Percentiles rank a stretch among this genome's conserved stretches.
phyloP scores from a whole-genome alignment of 108 stramenopile species.

The Seminavis robusta region DNA sequence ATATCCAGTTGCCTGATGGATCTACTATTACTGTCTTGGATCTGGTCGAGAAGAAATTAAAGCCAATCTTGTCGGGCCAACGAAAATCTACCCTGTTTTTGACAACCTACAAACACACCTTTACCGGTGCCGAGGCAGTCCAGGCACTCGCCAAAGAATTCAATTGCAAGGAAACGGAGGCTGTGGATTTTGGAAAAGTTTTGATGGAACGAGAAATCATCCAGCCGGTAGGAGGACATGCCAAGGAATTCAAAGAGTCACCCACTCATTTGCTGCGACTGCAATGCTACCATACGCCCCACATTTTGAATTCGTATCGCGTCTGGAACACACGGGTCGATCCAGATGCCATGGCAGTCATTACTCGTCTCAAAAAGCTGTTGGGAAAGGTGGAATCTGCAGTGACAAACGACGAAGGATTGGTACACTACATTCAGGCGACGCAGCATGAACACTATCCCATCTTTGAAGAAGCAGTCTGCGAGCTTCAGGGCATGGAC shows the following conservation, averaged over 20 bases:
- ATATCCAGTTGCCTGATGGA: slow-evolving; percentile 35
- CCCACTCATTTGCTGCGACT: slow-evolving; percentile 32
- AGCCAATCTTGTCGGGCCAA: slow-evolving; percentile 19
- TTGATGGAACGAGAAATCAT: too few relatives aligned
- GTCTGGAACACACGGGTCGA: slow-evolving; percentile 33
- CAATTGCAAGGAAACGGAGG: slow-evolving; percentile 4
- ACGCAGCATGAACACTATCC: too few relatives aligned
- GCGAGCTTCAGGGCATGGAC: slow-evolving; percentile 54
- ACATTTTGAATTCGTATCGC: slow-evolving; percentile 51
- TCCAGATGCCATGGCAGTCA: slow-evolving; percentile 28
- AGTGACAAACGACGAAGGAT: slow-evolving; percentile 15
- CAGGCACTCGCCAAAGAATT: background rate
- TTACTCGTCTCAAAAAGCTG: slow-evolving; percentile 13
- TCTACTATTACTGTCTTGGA: slow-evolving; percentile 23
- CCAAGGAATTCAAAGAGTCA: too few relatives aligned
- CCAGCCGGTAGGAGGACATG: too few relatives aligned
- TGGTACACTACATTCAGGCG: too few relatives aligned
- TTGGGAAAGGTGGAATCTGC: too few relatives aligned
- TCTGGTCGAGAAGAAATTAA: slow-evolving; percentile 24
- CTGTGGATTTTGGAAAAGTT: slow-evolving; percentile 22
- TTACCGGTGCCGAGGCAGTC: slow-evolving; percentile 26
- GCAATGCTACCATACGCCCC: slow-evolving; percentile 29
- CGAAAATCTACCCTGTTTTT: slow-evolving; percentile 9
- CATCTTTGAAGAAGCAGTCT: slow-evolving; percentile 57
- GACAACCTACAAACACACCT: slow-evolving; percentile 21